Base-by-base conservation (phyloP, 495 filamentous ascomycete genomes). In the Daldinia childiae region DNA sequence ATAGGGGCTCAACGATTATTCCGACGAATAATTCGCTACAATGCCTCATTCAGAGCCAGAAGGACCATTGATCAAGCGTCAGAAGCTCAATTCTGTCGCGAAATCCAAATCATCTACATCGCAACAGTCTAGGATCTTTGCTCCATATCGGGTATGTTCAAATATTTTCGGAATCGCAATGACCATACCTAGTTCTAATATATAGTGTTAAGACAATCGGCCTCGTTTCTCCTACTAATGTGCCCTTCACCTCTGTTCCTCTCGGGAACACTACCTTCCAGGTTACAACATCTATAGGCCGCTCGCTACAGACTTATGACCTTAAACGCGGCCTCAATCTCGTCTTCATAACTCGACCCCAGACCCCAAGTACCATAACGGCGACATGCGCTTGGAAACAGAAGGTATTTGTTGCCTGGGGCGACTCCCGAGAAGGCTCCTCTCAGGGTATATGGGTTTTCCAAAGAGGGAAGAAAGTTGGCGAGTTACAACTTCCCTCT, bases 201-300 rank as follows among this genome's bases (percentile, higher is more conserved):
- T 58, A 19, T 5, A 61, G 51, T 65, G 39, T 63, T 73, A 97
- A 97, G 93, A 97, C 96, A 36, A 82, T 99, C 72, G 95, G 95
- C 50, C 85, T 98, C 8, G 93, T 98, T 14, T 97, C 96, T 14
- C 92, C 95, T 2, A 97, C 94, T 12, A 69, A 86, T 36, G 92
- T 97, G 2, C 95, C 95, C 6, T 98, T 98, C 74, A 92, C 94
- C 7, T 89, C 90, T 21, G 87, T 95, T 24, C 92, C 95, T 3
- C 82, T 97, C 15, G 95, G 95, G 62, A 97, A 96, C 78, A 92
- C 93, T 6, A 97, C 94, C 17, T 98, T 95, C 78, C 95, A 99
- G 75, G 92, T 99, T 79, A 98, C 95, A 14, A 98, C 96, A 41
- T 97, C 92, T 0, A 92, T 95, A 56, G 94, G 94, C 69, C 88